These are phyloP conservation scores for Ustilago xerochloae DNA, from an alignment of 1,284 basidiomycete genomes.

Conservation along the genomic window DNA sequence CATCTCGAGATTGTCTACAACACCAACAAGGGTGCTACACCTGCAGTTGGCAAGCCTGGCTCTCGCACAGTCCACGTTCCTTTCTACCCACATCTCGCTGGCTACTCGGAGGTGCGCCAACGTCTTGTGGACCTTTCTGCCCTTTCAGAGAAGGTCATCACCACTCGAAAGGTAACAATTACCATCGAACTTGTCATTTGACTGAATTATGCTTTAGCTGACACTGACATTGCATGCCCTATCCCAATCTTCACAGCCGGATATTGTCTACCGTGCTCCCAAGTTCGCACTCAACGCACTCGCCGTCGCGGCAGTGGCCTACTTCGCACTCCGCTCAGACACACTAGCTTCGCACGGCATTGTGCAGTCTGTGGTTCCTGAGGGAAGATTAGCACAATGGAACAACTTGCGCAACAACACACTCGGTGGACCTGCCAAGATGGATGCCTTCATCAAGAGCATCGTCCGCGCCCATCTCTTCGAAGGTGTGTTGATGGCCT, in stretches of 20 bases:
- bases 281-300: slow-evolving; percentile 18
- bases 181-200: not conserved
- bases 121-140: slow-evolving; percentile 38
- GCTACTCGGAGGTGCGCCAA: slow-evolving; percentile 40
- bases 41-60: slow-evolving; percentile 19
- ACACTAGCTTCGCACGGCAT: slow-evolving; percentile 28
- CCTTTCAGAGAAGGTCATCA: slow-evolving; percentile 37
- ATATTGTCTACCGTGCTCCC: slow-evolving; percentile 38
- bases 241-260: slow-evolving; percentile 4
- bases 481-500: slow-evolving; percentile 33
- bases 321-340: slow-evolving; percentile 40
- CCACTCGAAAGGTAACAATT: slow-evolving; percentile 31
- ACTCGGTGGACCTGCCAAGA: slow-evolving; percentile 33
- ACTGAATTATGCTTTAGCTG: not conserved
- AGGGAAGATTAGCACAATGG: slow-evolving; percentile 22
- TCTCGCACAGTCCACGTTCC: slow-evolving; percentile 26
- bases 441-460: slow-evolving; percentile 31
- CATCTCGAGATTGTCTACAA: slow-evolving; percentile 44
- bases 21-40: slow-evolving; percentile 14
- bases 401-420: slow-evolving; percentile 36
- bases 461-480: slow-evolving; percentile 30
- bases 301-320: slow-evolving; percentile 6
- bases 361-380: slow-evolving; percentile 24
- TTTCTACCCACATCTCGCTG: slow-evolving; percentile 40
- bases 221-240: not conserved